Percentiles rank a stretch among this genome's conserved stretches.
phyloP scores from a whole-genome alignment of 1,284 basidiomycete species.

The Rhodotorula sp. region DNA sequence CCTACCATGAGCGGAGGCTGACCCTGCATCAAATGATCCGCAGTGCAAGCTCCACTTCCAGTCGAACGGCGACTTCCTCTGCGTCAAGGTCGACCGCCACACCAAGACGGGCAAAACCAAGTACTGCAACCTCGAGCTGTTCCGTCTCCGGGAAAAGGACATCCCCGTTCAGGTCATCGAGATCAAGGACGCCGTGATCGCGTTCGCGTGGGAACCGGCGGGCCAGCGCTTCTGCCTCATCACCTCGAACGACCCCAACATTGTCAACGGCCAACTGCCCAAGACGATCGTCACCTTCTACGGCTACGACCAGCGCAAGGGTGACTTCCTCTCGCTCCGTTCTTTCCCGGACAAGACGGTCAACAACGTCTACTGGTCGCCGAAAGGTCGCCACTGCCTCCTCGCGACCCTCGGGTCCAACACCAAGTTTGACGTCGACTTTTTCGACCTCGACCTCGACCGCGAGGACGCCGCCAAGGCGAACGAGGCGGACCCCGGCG shows the following conservation, averaged over 20 bases:
- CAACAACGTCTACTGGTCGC: slow-evolving; percentile 97
- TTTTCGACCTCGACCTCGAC: slow-evolving; percentile 91
- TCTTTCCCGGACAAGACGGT: slow-evolving; percentile 62
- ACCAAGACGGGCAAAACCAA: slow-evolving; percentile 99
- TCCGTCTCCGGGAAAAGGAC: slow-evolving; percentile 96
- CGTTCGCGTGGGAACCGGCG: slow-evolving; percentile 98
- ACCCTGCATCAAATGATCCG: not conserved
- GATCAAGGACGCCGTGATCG: slow-evolving; percentile 92
- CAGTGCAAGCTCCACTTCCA: slow-evolving; percentile 99
- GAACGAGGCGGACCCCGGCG: slow-evolving; percentile 60
- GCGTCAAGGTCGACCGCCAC: slow-evolving; percentile 98
- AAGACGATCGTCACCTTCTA: slow-evolving; percentile 98
- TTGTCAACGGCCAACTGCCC: slow-evolving; percentile 81
- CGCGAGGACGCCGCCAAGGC: slow-evolving; percentile 51
- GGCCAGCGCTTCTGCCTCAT: slow-evolving; percentile 96
- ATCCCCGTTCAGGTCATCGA: slow-evolving; percentile 97
- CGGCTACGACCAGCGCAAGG: slow-evolving; percentile 87
- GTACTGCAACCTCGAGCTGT: slow-evolving; percentile 98
- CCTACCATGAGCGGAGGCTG: not conserved
- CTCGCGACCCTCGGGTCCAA: slow-evolving; percentile 93
- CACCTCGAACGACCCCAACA: slow-evolving; percentile 91
- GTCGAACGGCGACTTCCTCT: slow-evolving; percentile 97
- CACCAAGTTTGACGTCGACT: slow-evolving; percentile 95
- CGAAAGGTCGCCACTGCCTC: slow-evolving; percentile 91
- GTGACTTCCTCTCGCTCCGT: slow-evolving; percentile 90